Evolutionary conservation across 805 yeast genomes (phyloP).

Genomic region (Lachancea cidri): DNA sequence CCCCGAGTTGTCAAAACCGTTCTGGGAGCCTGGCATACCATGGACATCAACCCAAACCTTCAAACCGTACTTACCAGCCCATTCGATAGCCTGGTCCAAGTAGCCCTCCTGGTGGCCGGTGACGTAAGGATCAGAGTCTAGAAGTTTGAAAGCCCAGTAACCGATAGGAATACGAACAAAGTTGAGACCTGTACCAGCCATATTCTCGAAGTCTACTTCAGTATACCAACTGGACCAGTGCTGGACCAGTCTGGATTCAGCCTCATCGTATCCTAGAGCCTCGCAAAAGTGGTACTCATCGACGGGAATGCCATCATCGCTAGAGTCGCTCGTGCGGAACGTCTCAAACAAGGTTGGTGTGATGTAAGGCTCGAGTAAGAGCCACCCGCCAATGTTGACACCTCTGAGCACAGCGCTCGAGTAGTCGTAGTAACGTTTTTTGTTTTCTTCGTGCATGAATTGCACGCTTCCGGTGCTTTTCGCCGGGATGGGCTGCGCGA

Average conservation of each 20-base stretch:
- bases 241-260: conserved; percentile 44
- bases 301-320: conserved; percentile 50
- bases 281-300: conserved; percentile 75
- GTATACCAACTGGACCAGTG: conserved; percentile 82
- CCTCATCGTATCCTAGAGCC: conserved; percentile 55
- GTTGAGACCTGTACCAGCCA: conserved; percentile 64
- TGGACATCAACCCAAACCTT: conserved; percentile 90
- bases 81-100: conserved; percentile 68
- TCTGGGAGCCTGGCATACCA: conserved; percentile 96
- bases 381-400: conserved; percentile 87
- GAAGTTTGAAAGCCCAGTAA: conserved; percentile 78
- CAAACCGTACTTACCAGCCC: conserved; percentile 60
- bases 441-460: conserved; percentile 15
- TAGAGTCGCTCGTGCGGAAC: conserved; percentile 33
- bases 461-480: conserved; percentile 14
- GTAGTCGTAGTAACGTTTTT: conserved; percentile 24
- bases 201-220: conserved; percentile 61
- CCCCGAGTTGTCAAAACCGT: conserved; percentile 95
- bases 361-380: conserved; percentile 80
- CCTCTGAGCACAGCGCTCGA: conserved; percentile 39
- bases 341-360: conserved; percentile 70
- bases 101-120: conserved; percentile 65
- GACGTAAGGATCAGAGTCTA: conserved; percentile 76
- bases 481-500: conserved; percentile 18
- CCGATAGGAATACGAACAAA: conserved; percentile 89